A percentile compares a stretch with the other conserved stretches of the same genome.
These are phyloP conservation scores for Apophysomyces trapeziformis DNA, from an alignment of 371 early-diverging fungal species.

Conservation along the genomic window DNA sequence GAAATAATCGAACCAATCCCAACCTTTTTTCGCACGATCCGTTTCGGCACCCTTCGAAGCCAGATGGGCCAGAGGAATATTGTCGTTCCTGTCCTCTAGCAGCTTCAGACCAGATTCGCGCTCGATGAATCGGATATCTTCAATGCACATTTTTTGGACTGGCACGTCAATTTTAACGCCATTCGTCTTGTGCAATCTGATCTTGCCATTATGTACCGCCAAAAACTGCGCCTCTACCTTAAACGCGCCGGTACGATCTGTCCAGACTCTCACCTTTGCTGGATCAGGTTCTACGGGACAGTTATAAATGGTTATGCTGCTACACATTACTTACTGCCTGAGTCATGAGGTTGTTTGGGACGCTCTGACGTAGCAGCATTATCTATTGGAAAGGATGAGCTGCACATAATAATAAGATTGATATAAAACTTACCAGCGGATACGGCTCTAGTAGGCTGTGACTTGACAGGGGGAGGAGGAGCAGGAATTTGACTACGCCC, in stretches of 20 bases:
- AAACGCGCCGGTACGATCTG: slow-evolving; percentile 90
- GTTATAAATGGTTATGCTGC: background rate
- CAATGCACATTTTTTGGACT: slow-evolving; percentile 79
- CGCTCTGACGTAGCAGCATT: slow-evolving; percentile 18
- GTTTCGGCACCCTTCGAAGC: slow-evolving; percentile 26
- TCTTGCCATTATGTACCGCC: slow-evolving; percentile 75
- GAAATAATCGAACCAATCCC: slow-evolving; percentile 93
- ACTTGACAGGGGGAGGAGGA: slow-evolving; percentile 24
- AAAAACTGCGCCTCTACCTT: slow-evolving; percentile 91
- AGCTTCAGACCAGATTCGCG: slow-evolving; percentile 57
- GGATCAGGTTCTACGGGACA: slow-evolving; percentile 49
- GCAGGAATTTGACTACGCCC: slow-evolving; percentile 38
- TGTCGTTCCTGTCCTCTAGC: slow-evolving; percentile 44
- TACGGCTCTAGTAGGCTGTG: slow-evolving; percentile 19
- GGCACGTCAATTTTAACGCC: slow-evolving; percentile 95
- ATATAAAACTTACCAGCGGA: slow-evolving; percentile 15
- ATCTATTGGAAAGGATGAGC: background rate
- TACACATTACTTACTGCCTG: slow-evolving; percentile 18
- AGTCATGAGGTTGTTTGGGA: slow-evolving; percentile 33
- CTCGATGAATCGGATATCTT: slow-evolving; percentile 76
- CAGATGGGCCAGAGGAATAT: slow-evolving; percentile 57
- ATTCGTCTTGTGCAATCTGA: slow-evolving; percentile 91
- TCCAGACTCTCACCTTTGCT: slow-evolving; percentile 84
- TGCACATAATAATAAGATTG: background rate
- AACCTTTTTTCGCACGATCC: slow-evolving; percentile 37